Base-by-base conservation (phyloP, 108 stramenopile species). In the Nitzschia sp. region DNA sequence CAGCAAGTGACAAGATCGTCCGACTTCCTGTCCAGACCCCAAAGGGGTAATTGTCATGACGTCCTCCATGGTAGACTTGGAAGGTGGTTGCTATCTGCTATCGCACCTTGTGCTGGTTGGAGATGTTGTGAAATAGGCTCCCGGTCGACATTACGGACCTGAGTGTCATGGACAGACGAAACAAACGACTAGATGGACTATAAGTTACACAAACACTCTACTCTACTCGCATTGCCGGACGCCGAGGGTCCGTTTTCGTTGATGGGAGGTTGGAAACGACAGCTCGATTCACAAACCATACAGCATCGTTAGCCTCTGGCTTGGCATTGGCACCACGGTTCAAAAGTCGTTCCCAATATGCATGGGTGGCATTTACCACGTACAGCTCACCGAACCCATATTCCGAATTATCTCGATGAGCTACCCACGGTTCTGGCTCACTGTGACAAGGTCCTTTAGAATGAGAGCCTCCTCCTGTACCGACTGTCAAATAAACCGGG, bases 1-100 rank as follows among this genome's bases (percentile, higher is more conserved):
- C 8, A 99, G 77, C 52, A 99, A 75, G 55, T 97, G 93, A 80
- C 99, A 99, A 8, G 94, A 95, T 51, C 99, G 84, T 17, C 99
- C 99, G 25, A 99, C 99, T 74, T 99, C 99, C 62, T 97, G 92
- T 8, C 86, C 86, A 22, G 79, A 61, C 37, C 86, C 86, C 76
- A 87, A 56, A 1, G 86, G 86, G n/a, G 89, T 90, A 25, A 90
- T 84, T 14, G 80, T 80, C 89, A 90, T 90, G 7, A 87, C 83
- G 69, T 90, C 89, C 73, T 90, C 86, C 81, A 80, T 84, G 10
- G 15, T 54, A 8, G 17, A 15, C 48, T 17, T 17, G 48, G 48
- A 50, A 50, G 48, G 48, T 34, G n/a, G n/a, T n/a, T n/a, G n/a
- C 21, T n/a, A 53, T n/a, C n/a, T n/a, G 11, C 15, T 53, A 12